phyloP scores from a whole-genome alignment of 2,329 filamentous ascomycete species.

The Pestalotiopsis sp. region DNA sequence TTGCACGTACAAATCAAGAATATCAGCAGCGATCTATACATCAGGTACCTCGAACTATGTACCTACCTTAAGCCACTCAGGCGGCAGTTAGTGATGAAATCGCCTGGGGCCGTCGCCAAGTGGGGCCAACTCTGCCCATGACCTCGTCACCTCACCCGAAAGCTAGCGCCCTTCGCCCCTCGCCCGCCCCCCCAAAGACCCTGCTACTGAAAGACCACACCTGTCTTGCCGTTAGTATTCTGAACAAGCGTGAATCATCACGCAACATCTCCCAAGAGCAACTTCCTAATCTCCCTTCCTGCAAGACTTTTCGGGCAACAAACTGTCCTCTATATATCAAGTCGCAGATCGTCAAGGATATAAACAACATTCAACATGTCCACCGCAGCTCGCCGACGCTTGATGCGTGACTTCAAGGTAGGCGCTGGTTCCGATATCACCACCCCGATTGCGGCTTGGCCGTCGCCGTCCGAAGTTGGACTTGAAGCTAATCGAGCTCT shows the following conservation, averaged over 20 bases:
- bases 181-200: neutral
- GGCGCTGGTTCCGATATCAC: constrained; percentile 29
- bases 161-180: neutral
- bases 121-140: neutral
- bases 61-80: neutral
- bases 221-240: neutral
- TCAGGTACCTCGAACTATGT: neutral
- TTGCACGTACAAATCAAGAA: neutral
- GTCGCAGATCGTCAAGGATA: no score
- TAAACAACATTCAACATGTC: constrained; percentile 56
- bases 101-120: neutral
- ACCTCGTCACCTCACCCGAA: neutral
- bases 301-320: neutral
- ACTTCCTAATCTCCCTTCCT: neutral
- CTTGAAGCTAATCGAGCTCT: neutral
- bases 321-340: neutral
- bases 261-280: neutral
- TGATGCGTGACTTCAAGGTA: constrained; percentile 83
- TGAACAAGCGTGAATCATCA: neutral
- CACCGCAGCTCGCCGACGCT: constrained; percentile 72
- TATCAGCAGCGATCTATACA: neutral
- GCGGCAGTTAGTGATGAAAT: neutral
- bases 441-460: neutral
- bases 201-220: neutral
- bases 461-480: neutral